A percentile compares a stretch with the other conserved stretches of the same genome.
phyloP scores from a whole-genome alignment of 2,329 filamentous ascomycete species.

The Fonsecaea erecta region DNA sequence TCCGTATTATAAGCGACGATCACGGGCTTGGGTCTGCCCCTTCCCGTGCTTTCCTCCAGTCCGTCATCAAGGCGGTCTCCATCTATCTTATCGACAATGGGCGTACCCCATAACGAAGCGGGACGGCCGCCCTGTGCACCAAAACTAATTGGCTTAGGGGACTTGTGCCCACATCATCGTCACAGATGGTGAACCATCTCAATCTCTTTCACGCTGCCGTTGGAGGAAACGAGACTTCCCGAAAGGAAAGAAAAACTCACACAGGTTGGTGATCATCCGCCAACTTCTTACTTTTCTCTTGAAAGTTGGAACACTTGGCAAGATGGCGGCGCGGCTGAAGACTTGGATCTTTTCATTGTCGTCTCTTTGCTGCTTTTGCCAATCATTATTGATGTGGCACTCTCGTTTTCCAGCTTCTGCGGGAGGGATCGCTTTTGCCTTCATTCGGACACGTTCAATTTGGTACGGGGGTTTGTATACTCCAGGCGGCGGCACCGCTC shows the following conservation, averaged over 20 bases:
- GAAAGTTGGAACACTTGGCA: no score
- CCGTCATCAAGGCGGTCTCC: neutral
- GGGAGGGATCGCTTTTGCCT: neutral
- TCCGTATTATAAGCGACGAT: neutral
- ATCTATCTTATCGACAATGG: neutral
- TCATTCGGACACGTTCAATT: neutral
- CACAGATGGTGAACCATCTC: neutral
- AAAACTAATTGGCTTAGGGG: neutral
- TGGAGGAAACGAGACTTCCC: neutral
- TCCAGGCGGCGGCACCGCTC: neutral
- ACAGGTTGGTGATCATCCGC: neutral
- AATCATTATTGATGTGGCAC: neutral
- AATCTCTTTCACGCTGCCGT: neutral
- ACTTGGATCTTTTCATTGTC: neutral
- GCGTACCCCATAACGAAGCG: neutral
- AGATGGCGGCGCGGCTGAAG: neutral
- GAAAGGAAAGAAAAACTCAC: neutral
- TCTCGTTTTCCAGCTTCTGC: neutral
- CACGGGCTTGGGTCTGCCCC: neutral
- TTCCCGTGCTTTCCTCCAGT: no score
- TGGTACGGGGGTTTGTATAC: no score
- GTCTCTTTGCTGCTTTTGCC: neutral
- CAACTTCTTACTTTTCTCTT: neutral
- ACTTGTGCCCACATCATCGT: no score
- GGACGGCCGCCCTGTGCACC: neutral